These are phyloP conservation scores for Yamadazyma jaroonii DNA, from an alignment of 1,139 yeast species.

Conservation along the genomic window DNA sequence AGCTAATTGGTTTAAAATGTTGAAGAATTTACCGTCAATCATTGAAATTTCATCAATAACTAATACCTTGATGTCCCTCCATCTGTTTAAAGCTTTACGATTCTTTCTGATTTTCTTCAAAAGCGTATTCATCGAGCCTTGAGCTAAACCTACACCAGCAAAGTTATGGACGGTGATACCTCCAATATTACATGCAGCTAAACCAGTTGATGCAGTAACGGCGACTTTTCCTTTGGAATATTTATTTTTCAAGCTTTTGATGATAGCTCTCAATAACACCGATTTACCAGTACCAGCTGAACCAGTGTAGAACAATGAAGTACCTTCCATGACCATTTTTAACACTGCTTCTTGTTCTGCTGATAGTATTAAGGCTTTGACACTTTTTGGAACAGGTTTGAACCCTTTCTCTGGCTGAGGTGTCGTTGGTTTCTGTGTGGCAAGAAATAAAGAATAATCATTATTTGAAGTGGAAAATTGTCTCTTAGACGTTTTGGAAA, in stretches of 20 bases:
- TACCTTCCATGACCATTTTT: constrained; percentile 36
- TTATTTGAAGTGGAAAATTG: constrained; percentile 12
- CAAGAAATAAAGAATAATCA: constrained; percentile 14
- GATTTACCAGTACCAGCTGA: constrained; percentile 98
- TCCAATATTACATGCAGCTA: constrained; percentile 90
- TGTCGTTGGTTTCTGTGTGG: constrained; percentile 16
- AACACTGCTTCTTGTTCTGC: constrained; percentile 41
- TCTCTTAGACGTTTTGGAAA: constrained; percentile 1
- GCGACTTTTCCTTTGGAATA: constrained; percentile 59
- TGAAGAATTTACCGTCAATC: constrained; percentile 76
- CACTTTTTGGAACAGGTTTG: constrained; percentile 18
- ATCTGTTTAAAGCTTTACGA: constrained; percentile 51
- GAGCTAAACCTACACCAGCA: constrained; percentile 82
- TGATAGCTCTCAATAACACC: constrained; percentile 66
- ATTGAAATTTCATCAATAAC: constrained; percentile 87
- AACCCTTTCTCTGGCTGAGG: background rate
- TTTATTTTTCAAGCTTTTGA: constrained; percentile 50
- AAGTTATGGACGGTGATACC: constrained; percentile 84
- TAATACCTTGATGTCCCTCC: constrained; percentile 63
- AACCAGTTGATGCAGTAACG: constrained; percentile 89
- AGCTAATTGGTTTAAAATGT: constrained; percentile 68
- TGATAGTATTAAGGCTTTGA: constrained; percentile 37
- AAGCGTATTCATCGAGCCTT: constrained; percentile 32
- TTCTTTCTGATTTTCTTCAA: constrained; percentile 56
- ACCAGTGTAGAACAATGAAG: constrained; percentile 81